Evolutionary conservation across 768 basidiomycete species (phyloP).

Genomic region (Suillus plorans): DNA sequence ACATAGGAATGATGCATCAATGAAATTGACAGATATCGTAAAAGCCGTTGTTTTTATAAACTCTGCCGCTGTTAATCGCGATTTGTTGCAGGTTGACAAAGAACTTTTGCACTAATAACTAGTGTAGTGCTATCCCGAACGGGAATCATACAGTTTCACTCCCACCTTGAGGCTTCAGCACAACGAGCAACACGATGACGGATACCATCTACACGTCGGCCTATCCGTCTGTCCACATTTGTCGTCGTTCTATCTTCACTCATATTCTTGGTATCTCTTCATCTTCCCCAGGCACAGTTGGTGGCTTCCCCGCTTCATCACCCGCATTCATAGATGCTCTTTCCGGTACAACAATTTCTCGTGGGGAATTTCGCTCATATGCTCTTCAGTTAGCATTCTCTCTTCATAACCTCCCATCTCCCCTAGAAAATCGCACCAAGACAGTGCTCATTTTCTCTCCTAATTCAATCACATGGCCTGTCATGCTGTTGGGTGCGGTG

Average conservation of each 20-base stretch:
- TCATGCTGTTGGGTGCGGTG: slow-evolving; percentile 44
- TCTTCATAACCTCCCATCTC: slow-evolving; percentile 45
- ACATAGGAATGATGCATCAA: not conserved
- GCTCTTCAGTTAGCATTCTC: slow-evolving; percentile 61
- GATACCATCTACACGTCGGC: slow-evolving; percentile 20
- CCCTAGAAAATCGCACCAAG: slow-evolving; percentile 39
- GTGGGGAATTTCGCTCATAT: slow-evolving; percentile 50
- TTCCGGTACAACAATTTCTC: slow-evolving; percentile 55
- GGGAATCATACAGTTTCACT: not conserved
- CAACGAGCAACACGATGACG: slow-evolving; percentile 15
- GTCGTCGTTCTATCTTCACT: slow-evolving; percentile 31
- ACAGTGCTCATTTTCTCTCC: slow-evolving; percentile 66
- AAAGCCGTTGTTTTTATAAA: not conserved
- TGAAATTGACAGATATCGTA: not conserved
- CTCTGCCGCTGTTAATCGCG: not conserved
- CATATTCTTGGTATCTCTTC: slow-evolving; percentile 24
- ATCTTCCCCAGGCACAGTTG: slow-evolving; percentile 30
- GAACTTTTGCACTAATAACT: not conserved
- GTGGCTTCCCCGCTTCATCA: slow-evolving; percentile 40
- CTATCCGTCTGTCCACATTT: slow-evolving; percentile 18
- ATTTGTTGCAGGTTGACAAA: not conserved
- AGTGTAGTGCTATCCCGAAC: not conserved
- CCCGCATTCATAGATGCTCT: slow-evolving; percentile 69
- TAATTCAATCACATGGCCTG: slow-evolving; percentile 61
- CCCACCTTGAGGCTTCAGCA: not conserved